Conservation (phyloP, 306 rosid species). For the Hippophae tibetana region DNA sequence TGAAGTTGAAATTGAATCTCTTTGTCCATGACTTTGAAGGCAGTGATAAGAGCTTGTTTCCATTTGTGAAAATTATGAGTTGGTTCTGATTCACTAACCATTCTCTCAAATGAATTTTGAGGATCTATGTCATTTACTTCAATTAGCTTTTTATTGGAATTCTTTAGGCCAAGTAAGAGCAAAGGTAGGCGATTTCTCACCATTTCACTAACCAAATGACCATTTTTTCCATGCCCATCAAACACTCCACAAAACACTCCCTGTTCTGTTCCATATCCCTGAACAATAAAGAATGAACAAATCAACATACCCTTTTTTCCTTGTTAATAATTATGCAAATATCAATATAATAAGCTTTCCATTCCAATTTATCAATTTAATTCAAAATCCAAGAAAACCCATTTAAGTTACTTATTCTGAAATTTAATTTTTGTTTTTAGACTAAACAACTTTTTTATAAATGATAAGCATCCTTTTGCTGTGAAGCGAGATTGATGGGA, state of each 20-base stretch:
- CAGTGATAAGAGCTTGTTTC: constrained; percentile 38
- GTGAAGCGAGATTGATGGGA: too few species aligned
- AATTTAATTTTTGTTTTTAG: too few species aligned
- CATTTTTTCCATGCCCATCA: constrained; percentile 78
- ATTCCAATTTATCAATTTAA: too few species aligned
- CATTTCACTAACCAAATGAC: constrained; percentile 54
- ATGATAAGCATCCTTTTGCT: too few species aligned
- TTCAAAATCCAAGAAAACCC: too few species aligned
- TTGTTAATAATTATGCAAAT: too few species aligned
- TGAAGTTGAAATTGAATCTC: constrained; percentile 56
- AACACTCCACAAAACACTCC: constrained; percentile 53
- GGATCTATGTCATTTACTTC: constrained; percentile 6
- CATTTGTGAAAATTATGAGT: constrained; percentile 21
- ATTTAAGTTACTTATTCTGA: too few species aligned
- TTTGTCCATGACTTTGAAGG: constrained; percentile 63
- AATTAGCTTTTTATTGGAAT: constrained; percentile 10
- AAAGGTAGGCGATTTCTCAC: constrained; percentile 37
- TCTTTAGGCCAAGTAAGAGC: constrained; percentile 34
- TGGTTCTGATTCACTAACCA: constrained; percentile 3
- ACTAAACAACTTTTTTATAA: too few species aligned
- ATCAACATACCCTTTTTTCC: too few species aligned
- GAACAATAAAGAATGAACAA: neutral
- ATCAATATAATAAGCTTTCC: too few species aligned
- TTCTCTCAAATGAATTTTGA: neutral
- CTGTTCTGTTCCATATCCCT: constrained; percentile 47